phyloP scores from a whole-genome alignment of 768 basidiomycete species.

The Podaxis sp. region DNA sequence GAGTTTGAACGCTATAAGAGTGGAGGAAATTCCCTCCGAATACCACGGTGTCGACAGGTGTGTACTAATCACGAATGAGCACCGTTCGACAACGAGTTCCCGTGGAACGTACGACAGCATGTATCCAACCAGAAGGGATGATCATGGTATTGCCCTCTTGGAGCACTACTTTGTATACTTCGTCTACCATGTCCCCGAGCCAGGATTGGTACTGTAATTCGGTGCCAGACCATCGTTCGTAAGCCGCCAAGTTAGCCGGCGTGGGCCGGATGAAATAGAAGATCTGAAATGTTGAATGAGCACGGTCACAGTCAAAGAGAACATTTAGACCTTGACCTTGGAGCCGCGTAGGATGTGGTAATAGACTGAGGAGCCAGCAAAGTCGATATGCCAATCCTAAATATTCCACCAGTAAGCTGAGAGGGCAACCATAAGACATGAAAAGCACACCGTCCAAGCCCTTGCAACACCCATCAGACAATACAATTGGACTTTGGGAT shows the following conservation, averaged over 20 bases:
- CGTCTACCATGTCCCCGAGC: constrained; percentile 92
- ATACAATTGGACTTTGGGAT: constrained; percentile 94
- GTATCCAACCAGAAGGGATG: constrained; percentile 97
- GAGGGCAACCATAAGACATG: not conserved
- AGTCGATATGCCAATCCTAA: constrained; percentile 98
- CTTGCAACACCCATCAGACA: constrained; percentile 94
- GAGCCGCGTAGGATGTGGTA: constrained; percentile 88
- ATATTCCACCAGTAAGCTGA: constrained; percentile 3
- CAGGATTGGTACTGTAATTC: constrained; percentile 86
- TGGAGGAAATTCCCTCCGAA: constrained; percentile 98
- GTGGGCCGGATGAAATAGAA: constrained; percentile 97
- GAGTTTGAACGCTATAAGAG: constrained; percentile 84
- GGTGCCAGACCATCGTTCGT: constrained; percentile 92
- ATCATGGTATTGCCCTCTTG: constrained; percentile 85
- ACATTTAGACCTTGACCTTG: constrained; percentile 53
- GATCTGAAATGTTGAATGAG: constrained; percentile 44
- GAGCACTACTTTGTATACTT: constrained; percentile 84
- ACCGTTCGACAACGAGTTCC: not conserved
- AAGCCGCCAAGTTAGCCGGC: constrained; percentile 78
- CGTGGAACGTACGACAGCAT: constrained; percentile 75
- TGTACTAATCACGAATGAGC: constrained; percentile 56
- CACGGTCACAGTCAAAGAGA: not conserved
- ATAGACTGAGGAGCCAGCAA: constrained; percentile 97
- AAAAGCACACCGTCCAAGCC: constrained; percentile 85
- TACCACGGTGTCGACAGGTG: constrained; percentile 89